phyloP scores from a whole-genome alignment of 1,139 yeast species.

The Spathaspora sp. region DNA sequence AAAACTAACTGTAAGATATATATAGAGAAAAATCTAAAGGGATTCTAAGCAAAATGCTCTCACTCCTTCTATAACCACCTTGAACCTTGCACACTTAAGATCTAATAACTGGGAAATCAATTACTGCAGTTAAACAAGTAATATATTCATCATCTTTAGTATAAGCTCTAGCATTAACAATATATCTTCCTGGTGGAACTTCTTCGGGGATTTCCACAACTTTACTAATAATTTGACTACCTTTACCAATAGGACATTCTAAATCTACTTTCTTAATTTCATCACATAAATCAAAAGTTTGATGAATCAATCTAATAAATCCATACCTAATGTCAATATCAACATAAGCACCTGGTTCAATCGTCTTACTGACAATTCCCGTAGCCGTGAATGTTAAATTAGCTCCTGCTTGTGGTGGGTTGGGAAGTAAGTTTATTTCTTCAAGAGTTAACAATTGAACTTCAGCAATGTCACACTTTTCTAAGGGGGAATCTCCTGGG shows the following conservation, averaged over 20 bases:
- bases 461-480: slow-evolving; percentile 65
- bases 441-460: slow-evolving; percentile 65
- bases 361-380: slow-evolving; percentile 56
- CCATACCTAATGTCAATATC: slow-evolving; percentile 93
- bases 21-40: background rate
- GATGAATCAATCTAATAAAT: slow-evolving; percentile 79
- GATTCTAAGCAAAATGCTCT: background rate
- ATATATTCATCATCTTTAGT: slow-evolving; percentile 77
- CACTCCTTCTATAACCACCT: background rate
- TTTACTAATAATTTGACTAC: slow-evolving; percentile 64
- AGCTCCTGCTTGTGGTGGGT: slow-evolving; percentile 83
- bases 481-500: slow-evolving; percentile 88
- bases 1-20: background rate
- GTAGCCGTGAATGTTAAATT: slow-evolving; percentile 76
- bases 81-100: background rate
- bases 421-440: slow-evolving; percentile 65
- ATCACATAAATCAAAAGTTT: slow-evolving; percentile 89
- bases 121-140: slow-evolving; percentile 82
- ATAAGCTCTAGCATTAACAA: slow-evolving; percentile 84
- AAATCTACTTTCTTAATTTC: slow-evolving; percentile 78
- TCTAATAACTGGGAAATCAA: slow-evolving; percentile 47
- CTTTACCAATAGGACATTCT: slow-evolving; percentile 76
- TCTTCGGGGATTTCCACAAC: slow-evolving; percentile 83
- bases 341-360: slow-evolving; percentile 85
- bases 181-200: slow-evolving; percentile 93